Conservation (phyloP, 2,329 filamentous ascomycete genomes). For the Parasarocladium wereldwijsianum region DNA sequence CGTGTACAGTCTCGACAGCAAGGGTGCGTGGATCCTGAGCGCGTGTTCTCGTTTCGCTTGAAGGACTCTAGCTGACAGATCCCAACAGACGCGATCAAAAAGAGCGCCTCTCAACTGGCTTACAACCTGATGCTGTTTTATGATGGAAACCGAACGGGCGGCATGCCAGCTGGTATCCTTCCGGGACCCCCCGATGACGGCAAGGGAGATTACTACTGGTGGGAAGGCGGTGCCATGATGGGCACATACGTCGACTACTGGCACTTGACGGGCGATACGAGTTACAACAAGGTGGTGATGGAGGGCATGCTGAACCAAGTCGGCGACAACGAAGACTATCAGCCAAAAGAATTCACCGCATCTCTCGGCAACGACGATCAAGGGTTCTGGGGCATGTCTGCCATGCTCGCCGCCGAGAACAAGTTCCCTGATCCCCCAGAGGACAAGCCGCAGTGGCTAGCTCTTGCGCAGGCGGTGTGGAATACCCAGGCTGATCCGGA, state of each 20-base stretch:
- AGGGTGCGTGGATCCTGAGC: no score
- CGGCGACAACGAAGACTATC: constrained; percentile 38
- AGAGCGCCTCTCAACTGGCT: constrained; percentile 30
- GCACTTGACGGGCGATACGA: constrained; percentile 45
- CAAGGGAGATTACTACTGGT: constrained; percentile 7
- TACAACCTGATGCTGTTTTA: constrained; percentile 37
- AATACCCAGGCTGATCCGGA: constrained; percentile 50
- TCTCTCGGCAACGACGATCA: constrained; percentile 51
- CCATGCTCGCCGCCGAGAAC: constrained; percentile 57
- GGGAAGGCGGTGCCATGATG: constrained; percentile 33
- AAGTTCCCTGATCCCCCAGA: constrained; percentile 49
- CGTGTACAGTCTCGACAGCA: no score
- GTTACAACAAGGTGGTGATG: constrained; percentile 39
- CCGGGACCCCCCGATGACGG: constrained; percentile 34
- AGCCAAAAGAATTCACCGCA: constrained; percentile 41
- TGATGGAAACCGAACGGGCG: constrained; percentile 32
- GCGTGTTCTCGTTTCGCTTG: no score
- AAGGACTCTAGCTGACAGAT: no score
- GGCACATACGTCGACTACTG: constrained; percentile 51
- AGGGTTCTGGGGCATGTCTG: constrained; percentile 62
- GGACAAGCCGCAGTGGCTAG: constrained; percentile 53
- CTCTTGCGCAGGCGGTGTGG: constrained; percentile 58
- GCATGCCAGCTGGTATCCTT: constrained; percentile 40
- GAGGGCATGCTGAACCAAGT: constrained; percentile 41
- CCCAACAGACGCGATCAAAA: constrained; percentile 3